Evolutionary conservation across 106 monocot genomes (phyloP), one percentile per base, ranked within the genome.

Genomic region (Ottelia alismoides): DNA sequence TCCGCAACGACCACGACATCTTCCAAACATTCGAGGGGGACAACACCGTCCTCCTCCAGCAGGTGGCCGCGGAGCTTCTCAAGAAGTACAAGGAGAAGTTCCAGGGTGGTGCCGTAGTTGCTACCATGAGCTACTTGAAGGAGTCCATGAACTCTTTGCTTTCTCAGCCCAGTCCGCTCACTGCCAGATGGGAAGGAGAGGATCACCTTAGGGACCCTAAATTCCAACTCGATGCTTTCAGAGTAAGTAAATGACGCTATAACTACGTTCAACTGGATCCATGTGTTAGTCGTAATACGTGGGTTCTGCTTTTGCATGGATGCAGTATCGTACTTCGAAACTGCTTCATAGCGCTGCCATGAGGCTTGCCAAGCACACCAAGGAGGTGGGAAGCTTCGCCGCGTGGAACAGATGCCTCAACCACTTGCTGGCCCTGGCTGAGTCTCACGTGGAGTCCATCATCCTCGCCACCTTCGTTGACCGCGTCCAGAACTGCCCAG

Each of bases 1-100:
- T 98, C 23, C 62, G 98, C 21, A 98, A 82, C 60, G 98, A 98
- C 52, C 98, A 98, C 65, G 98, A 98, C 65, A 90, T 98, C 55
- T 98, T 90, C 31, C 98, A 98, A 49, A 98, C 98, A 30, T 98
- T 98, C 52, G 98, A 98, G 70, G 98, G 98, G 16, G 98, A 98
- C 51, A 98, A 98, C 64, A 98, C 98, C 16, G 98, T 98, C 55
- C 98, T 98, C 53, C 60, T 98, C 46, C 98, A 90, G 60, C 98
- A 98, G 90, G 98, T 98, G 56, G 98, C 98, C 28, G 72, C 30
- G 58, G 89, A 90, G 28, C 74, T 98, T 26, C 56, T 98, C 65
- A 98, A 98, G 79, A 85, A 78, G 62, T 98, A 98, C 56, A 67
- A 80, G 58, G 72, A 82, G 32, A 98, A 90, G 70, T 98, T 98